Evolutionary conservation across 768 basidiomycete genomes (phyloP).

Genomic region (Termitomyces sp.): DNA sequence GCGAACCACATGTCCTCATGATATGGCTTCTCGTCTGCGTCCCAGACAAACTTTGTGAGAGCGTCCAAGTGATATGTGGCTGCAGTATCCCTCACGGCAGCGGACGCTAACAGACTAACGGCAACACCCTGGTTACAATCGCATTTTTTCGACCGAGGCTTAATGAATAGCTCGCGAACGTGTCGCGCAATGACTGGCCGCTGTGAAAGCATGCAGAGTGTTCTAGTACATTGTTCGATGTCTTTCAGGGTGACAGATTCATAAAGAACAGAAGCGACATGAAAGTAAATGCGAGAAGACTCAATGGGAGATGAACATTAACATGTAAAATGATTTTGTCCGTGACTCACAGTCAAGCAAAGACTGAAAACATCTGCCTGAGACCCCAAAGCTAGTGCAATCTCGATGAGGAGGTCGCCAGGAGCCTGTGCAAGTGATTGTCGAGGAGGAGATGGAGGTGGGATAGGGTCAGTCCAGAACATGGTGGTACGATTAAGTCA

Average conservation of each 20-base stretch:
- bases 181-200: conserved; percentile 60
- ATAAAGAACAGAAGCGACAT: conserved; percentile 56
- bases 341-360: conserved; percentile 47
- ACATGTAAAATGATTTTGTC: background rate
- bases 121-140: conserved; percentile 18
- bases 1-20: conserved; percentile 78
- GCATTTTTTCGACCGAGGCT: conserved; percentile 27
- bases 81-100: conserved; percentile 45
- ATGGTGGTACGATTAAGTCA: conserved; percentile 2
- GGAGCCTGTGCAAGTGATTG: conserved; percentile 26
- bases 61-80: conserved; percentile 50
- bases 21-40: conserved; percentile 59
- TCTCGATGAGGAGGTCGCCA: conserved; percentile 62
- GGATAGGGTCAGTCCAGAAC: conserved; percentile 3
- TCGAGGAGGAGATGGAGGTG: background rate
- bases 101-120: conserved; percentile 38
- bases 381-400: conserved; percentile 47
- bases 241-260: conserved; percentile 48
- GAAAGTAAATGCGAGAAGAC: conserved; percentile 49
- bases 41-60: conserved; percentile 64
- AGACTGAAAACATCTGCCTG: conserved; percentile 54
- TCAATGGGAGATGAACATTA: conserved; percentile 18
- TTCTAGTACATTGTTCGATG: conserved; percentile 52
- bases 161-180: conserved; percentile 51
- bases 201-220: conserved; percentile 57